Base-by-base conservation (phyloP, 257 asterid species). In the Capsicum pubescens region DNA sequence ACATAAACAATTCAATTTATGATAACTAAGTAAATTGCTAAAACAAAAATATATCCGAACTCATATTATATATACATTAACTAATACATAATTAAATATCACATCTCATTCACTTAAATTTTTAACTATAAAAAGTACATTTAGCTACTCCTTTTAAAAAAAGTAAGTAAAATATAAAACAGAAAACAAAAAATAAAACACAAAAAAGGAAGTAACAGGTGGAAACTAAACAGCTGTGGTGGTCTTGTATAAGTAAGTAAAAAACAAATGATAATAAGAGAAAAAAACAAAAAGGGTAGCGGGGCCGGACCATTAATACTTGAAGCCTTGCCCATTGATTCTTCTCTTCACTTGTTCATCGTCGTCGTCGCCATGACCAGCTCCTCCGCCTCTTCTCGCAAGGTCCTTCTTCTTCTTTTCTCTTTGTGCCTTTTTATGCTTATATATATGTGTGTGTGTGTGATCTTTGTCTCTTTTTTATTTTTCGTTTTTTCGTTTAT, bases 361-460 rank as follows among this genome's bases (percentile, higher is more conserved):
- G 32, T 63, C 83, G 19, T 67, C 78, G 56, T 71, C 85, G 17
- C 89, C 85, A 89, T 89, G 91, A 86, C 88, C 63, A 84, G 82
- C 86, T 87, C 91, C 84, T 86, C 91, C 36, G 84, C 90, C 55
- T 54, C 90, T 85, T 72, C 90, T 57, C 88, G 88, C 79, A 89
- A 87, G 90, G 91, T 89, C 67, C 0, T 19, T 55, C 55, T 5
- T 55, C 39, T 78, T 63, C 63, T 55, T 59, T 15, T 26, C 26
- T 17, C 5, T 42, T 15, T 68, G 71, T n/a, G 54, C 42, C 16
- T 11, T 16, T 50, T 66, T 12, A 6, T 2, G 50, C 6, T 17
- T 32, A 44, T 44, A 3, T 57, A 1, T 17, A 57, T 74, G 42
- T 55, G 21, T 78, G 69, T 42, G 16, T 1, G 15, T 48, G 13